phyloP scores from a whole-genome alignment of 2,329 filamentous ascomycete species.

The Metarhizium rileyi region DNA sequence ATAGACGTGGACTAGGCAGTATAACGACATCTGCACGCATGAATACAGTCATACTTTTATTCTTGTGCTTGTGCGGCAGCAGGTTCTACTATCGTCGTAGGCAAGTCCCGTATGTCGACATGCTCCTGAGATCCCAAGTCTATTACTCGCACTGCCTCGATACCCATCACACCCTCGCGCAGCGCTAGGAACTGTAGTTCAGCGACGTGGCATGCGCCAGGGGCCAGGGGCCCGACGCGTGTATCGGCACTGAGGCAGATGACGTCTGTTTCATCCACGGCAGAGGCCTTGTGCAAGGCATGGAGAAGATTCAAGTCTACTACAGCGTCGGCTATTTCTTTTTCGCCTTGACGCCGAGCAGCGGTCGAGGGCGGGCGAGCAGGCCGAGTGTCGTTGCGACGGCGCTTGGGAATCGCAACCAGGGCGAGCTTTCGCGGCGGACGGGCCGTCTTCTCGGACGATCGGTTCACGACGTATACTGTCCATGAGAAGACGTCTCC shows the following conservation, averaged over 20 bases:
- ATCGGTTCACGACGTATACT: conserved; percentile 68
- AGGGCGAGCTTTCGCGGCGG: conserved; percentile 59
- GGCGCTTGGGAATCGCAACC: conserved; percentile 55
- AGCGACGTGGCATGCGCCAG: conserved; percentile 63
- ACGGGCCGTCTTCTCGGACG: conserved; percentile 32
- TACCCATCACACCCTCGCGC: conserved; percentile 52
- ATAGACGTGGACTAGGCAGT: not conserved
- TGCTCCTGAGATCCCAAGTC: conserved; percentile 67
- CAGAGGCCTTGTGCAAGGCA: conserved; percentile 57
- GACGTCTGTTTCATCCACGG: conserved; percentile 55
- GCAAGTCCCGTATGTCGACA: conserved; percentile 66
- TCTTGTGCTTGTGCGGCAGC: conserved; percentile 13
- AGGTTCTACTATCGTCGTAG: conserved; percentile 50
- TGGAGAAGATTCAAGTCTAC: conserved; percentile 64
- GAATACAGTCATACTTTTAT: not conserved
- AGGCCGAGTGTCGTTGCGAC: conserved; percentile 45
- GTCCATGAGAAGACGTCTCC: conserved; percentile 63
- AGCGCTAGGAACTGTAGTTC: conserved; percentile 65
- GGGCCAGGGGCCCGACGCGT: conserved; percentile 60
- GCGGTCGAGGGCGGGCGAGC: conserved; percentile 43
- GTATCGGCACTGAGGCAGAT: conserved; percentile 69
- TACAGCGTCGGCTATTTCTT: conserved; percentile 52
- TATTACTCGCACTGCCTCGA: conserved; percentile 64
- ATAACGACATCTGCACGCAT: not conserved
- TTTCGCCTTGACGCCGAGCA: conserved; percentile 24